phyloP scores from a whole-genome alignment of 306 rosid species.

The Glycine soja region DNA sequence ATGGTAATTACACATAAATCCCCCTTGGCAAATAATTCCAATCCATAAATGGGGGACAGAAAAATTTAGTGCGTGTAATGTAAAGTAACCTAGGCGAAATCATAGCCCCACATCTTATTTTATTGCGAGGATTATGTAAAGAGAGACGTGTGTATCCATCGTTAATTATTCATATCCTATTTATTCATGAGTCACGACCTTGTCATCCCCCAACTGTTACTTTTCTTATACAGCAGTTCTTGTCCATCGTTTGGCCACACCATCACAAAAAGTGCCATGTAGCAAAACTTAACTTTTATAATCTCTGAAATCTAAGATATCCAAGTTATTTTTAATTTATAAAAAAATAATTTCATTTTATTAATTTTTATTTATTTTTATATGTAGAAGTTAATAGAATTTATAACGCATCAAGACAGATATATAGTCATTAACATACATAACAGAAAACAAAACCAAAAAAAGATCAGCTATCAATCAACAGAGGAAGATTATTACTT shows the following conservation, averaged over 20 bases:
- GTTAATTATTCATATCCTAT: not conserved
- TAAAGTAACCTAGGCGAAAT: not conserved
- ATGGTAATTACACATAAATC: not conserved
- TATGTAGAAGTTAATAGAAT: too few species aligned
- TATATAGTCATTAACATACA: too few species aligned
- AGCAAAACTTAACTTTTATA: not conserved
- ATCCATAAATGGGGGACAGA: not conserved
- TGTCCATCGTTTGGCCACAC: slow-evolving; percentile 29
- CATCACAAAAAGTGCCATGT: not conserved
- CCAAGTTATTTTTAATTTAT: too few species aligned
- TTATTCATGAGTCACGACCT: not conserved
- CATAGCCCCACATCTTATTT: not conserved
- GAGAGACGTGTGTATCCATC: not conserved
- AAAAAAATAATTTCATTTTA: too few species aligned
- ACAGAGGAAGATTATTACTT: too few species aligned
- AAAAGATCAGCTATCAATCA: too few species aligned
- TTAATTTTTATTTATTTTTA: too few species aligned
- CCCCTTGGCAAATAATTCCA: not conserved
- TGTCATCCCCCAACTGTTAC: slow-evolving; percentile 26
- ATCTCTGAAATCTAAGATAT: too few species aligned
- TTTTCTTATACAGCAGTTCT: slow-evolving; percentile 29
- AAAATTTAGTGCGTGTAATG: not conserved
- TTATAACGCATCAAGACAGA: too few species aligned
- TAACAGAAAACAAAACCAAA: too few species aligned
- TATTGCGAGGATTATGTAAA: not conserved